Evolutionary conservation across 495 filamentous ascomycete species (phyloP).

Genomic region (Glutinoglossum americanum): DNA sequence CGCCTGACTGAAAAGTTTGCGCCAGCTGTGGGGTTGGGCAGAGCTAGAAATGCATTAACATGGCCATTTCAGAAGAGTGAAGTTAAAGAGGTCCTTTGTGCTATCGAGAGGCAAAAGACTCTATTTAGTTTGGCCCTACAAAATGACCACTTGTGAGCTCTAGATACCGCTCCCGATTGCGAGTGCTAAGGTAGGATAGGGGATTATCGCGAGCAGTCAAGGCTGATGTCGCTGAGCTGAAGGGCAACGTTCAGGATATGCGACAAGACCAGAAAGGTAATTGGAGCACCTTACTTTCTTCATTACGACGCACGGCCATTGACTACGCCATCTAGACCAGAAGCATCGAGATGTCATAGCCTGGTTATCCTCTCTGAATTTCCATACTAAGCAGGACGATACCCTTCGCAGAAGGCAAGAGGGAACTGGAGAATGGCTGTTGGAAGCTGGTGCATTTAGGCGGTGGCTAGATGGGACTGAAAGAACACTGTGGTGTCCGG

Average conservation of each 20-base stretch:
- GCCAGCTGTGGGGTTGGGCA: neutral
- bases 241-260: neutral
- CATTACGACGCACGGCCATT: neutral
- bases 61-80: constrained; percentile 4
- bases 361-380: neutral
- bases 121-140: neutral
- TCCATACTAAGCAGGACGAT: neutral
- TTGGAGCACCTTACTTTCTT: neutral
- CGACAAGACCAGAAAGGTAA: neutral
- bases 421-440: constrained; percentile 2
- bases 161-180: neutral
- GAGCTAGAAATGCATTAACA: neutral
- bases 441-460: neutral
- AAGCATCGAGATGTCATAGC: neutral
- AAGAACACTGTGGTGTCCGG: constrained; percentile 3
- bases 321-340: neutral
- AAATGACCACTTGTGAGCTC: neutral
- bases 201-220: neutral
- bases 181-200: neutral
- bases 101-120: neutral
- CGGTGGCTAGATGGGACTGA: neutral
- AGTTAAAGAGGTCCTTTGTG: neutral
- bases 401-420: neutral
- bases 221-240: neutral
- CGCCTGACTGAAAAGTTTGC: neutral